Conservation (phyloP, 129 eudicot genomes). For the Ambrosia trifida region DNA sequence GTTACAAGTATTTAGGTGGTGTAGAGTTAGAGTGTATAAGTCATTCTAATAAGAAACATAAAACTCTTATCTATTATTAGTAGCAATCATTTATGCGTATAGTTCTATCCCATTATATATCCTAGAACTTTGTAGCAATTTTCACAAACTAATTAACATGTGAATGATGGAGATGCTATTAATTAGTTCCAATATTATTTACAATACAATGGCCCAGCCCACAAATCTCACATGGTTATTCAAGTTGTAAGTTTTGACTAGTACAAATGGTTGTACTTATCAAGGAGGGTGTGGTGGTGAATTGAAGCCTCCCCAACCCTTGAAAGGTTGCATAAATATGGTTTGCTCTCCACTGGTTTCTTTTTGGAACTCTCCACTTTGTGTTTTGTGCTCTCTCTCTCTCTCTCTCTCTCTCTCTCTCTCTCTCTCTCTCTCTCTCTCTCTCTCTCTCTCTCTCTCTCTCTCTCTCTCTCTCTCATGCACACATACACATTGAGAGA, state of each 20-base stretch:
- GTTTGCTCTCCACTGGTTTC: slow-evolving; percentile 36
- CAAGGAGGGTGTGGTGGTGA: slow-evolving; percentile 27
- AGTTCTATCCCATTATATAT: neutral
- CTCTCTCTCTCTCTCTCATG: slow-evolving; percentile 18
- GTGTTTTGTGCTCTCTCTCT: slow-evolving; percentile 53
- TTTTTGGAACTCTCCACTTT: slow-evolving; percentile 57
- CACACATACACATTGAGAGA: slow-evolving; percentile 3
- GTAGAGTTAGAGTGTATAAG: too few relatives aligned
- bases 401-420: slow-evolving; percentile 29
- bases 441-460: slow-evolving; percentile 31
- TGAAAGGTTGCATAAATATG: slow-evolving; percentile 26
- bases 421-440: slow-evolving; percentile 34
- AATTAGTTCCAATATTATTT: too few relatives aligned
- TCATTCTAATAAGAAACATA: too few relatives aligned
- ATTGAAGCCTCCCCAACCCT: slow-evolving; percentile 26
- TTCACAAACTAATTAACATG: slow-evolving; percentile 15
- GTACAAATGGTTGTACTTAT: slow-evolving; percentile 6
- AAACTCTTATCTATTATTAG: too few relatives aligned
- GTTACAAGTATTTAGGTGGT: too few relatives aligned
- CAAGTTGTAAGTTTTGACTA: too few relatives aligned
- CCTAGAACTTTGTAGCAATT: slow-evolving; percentile 15
- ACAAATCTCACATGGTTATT: neutral
- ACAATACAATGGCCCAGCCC: slow-evolving; percentile 10
- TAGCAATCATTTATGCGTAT: too few relatives aligned
- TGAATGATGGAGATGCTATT: neutral